Conservation (phyloP, 371 early-diverging fungal species). For the Rhizopus stolonifer region DNA sequence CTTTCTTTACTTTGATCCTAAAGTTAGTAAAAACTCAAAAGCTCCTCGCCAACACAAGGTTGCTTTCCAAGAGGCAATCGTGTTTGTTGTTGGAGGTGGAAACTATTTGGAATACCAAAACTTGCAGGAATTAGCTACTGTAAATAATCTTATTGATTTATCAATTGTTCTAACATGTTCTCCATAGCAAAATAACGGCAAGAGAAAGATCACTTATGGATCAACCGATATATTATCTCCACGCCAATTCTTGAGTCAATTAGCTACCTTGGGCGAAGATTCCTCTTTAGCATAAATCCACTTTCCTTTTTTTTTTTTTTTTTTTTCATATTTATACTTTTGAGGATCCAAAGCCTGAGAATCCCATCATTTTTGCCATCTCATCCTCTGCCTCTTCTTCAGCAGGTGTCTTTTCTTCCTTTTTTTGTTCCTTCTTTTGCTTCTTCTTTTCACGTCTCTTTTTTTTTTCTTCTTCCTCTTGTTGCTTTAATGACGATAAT, state of each 20-base stretch:
- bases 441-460: slow-evolving; percentile 51
- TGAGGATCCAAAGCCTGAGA: slow-evolving; percentile 48
- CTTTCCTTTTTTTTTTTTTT: neutral
- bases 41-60: slow-evolving; percentile 56
- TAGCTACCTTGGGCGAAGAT: slow-evolving; percentile 62
- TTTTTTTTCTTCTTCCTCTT: slow-evolving; percentile 54
- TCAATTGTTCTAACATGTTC: neutral
- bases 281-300: slow-evolving; percentile 17
- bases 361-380: slow-evolving; percentile 56
- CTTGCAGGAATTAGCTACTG: slow-evolving; percentile 81
- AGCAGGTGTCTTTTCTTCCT: slow-evolving; percentile 18
- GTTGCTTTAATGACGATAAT: slow-evolving; percentile 42
- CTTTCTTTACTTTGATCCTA: slow-evolving; percentile 89
- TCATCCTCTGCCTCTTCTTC: slow-evolving; percentile 33
- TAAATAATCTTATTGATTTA: slow-evolving; percentile 21
- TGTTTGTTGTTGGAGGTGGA: slow-evolving; percentile 97
- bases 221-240: slow-evolving; percentile 94
- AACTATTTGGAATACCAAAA: slow-evolving; percentile 96
- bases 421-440: slow-evolving; percentile 50
- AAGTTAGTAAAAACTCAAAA: slow-evolving; percentile 49
- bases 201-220: slow-evolving; percentile 92
- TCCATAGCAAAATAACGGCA: slow-evolving; percentile 57
- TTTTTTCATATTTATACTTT: slow-evolving; percentile 23
- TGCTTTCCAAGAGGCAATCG: slow-evolving; percentile 86
- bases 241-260: slow-evolving; percentile 81